Conservation (phyloP, 106 monocot species). For the Acanthochlamys bracteata region DNA sequence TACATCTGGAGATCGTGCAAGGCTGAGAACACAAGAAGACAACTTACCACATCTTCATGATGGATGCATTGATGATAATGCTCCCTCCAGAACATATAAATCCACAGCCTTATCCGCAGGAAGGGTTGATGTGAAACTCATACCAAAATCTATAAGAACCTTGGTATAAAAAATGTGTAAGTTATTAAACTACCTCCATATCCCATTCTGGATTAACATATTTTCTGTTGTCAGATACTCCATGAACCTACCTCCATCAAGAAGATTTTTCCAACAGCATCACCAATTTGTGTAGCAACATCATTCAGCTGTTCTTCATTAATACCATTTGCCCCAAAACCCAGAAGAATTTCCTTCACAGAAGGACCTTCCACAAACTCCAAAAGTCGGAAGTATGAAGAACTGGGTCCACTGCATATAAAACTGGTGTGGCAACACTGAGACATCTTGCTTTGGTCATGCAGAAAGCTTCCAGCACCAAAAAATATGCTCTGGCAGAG, state of each 20-base stretch:
- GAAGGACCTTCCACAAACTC: conserved; percentile 70
- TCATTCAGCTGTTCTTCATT: conserved; percentile 42
- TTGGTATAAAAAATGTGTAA: conserved; percentile 12
- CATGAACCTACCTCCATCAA: conserved; percentile 92
- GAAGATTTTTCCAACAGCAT: conserved; percentile 81
- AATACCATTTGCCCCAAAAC: conserved; percentile 58
- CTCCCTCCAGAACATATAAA: conserved; percentile 86
- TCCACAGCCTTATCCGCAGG: conserved; percentile 98
- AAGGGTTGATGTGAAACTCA: conserved; percentile 76
- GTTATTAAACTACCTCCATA: background rate
- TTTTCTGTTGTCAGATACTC: conserved; percentile 94
- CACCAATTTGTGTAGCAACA: conserved; percentile 68
- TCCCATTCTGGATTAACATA: conserved; percentile 63
- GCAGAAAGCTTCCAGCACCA: conserved; percentile 73
- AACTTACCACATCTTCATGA: conserved; percentile 68
- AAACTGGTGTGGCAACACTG: conserved; percentile 64
- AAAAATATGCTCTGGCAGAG: background rate
- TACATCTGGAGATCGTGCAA: too few species aligned
- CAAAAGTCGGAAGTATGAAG: conserved; percentile 69
- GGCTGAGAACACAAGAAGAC: background rate
- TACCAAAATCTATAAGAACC: conserved; percentile 93
- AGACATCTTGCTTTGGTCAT: conserved; percentile 89
- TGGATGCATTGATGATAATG: conserved; percentile 85
- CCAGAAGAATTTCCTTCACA: conserved; percentile 78
- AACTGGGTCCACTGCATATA: conserved; percentile 71